Conservation (phyloP, 2,329 filamentous ascomycete species). For the Clarireedia paspali region DNA sequence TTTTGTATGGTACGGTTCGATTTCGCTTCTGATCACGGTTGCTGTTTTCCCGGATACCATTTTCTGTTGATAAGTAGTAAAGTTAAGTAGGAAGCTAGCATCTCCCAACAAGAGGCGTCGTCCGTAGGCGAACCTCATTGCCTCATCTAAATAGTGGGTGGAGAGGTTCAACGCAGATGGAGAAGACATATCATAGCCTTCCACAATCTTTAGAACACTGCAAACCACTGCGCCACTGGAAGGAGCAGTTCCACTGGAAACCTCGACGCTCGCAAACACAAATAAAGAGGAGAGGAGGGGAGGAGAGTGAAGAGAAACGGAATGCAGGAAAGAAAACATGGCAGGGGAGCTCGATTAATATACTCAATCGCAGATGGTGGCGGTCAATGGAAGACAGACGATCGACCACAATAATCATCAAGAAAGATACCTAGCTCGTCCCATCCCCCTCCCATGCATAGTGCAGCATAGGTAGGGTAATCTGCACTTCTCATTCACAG, state of each 20-base stretch:
- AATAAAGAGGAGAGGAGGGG: neutral
- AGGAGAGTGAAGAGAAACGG: neutral
- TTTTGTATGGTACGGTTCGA: conserved; percentile 45
- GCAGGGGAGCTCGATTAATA: neutral
- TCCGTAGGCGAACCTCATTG: conserved; percentile 60
- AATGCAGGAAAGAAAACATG: neutral
- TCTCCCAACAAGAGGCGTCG: conserved; percentile 55
- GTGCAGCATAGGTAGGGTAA: too few species aligned
- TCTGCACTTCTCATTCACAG: too few species aligned
- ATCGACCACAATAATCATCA: too few species aligned
- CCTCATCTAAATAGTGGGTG: conserved; percentile 60
- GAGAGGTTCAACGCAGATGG: conserved; percentile 47
- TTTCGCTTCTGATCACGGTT: conserved; percentile 46
- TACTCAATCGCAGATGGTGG: too few species aligned
- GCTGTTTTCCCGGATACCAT: conserved; percentile 45
- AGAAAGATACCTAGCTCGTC: too few species aligned
- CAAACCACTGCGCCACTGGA: conserved; percentile 71
- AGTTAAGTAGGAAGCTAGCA: conserved; percentile 49
- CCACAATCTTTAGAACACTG: conserved; percentile 67
- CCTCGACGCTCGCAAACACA: neutral
- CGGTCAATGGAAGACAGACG: too few species aligned
- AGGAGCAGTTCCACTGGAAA: conserved; percentile 56
- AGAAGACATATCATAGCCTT: conserved; percentile 62
- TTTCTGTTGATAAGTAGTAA: conserved; percentile 49
- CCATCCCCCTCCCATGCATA: too few species aligned